Conservation (phyloP, 495 filamentous ascomycete species). For the Aspergillus sclerotioniger region DNA sequence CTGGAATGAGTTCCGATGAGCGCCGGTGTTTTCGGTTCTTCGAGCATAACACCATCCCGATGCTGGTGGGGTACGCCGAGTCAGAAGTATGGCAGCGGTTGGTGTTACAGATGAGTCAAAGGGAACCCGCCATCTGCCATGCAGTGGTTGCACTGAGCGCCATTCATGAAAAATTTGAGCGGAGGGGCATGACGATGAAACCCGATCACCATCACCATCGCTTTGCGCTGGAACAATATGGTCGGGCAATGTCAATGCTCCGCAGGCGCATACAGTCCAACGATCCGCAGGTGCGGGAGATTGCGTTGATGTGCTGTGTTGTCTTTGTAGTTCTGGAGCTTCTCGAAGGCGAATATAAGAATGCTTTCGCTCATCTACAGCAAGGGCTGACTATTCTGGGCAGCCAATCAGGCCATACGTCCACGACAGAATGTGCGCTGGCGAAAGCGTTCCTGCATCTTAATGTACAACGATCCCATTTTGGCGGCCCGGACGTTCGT, state of each 20-base stretch:
- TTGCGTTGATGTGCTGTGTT: conserved; percentile 22
- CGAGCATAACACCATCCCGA: conserved; percentile 33
- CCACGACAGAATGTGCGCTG: not conserved
- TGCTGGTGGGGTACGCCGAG: conserved; percentile 42
- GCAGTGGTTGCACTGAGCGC: conserved; percentile 51
- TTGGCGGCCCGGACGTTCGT: not conserved
- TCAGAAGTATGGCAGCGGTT: conserved; percentile 47
- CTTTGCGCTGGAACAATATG: not conserved
- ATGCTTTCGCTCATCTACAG: conserved; percentile 19
- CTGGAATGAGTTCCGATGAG: conserved; percentile 14
- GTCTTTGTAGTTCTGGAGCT: conserved; percentile 23
- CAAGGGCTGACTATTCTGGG: conserved; percentile 17
- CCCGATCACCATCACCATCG: not conserved
- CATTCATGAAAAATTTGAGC: conserved; percentile 6
- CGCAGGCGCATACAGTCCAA: conserved; percentile 16
- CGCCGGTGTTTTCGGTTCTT: conserved; percentile 35
- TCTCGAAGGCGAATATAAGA: conserved; percentile 19
- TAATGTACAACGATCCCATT: not conserved
- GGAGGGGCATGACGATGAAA: not conserved
- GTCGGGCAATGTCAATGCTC: conserved; percentile 2
- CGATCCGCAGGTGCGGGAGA: conserved; percentile 19
- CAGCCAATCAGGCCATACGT: not conserved
- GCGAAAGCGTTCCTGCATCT: conserved; percentile 1
- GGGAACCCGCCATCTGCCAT: conserved; percentile 51
- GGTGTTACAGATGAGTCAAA: conserved; percentile 41